Base-by-base conservation (phyloP, 2,329 filamentous ascomycete species). In the Didymella exigua region DNA sequence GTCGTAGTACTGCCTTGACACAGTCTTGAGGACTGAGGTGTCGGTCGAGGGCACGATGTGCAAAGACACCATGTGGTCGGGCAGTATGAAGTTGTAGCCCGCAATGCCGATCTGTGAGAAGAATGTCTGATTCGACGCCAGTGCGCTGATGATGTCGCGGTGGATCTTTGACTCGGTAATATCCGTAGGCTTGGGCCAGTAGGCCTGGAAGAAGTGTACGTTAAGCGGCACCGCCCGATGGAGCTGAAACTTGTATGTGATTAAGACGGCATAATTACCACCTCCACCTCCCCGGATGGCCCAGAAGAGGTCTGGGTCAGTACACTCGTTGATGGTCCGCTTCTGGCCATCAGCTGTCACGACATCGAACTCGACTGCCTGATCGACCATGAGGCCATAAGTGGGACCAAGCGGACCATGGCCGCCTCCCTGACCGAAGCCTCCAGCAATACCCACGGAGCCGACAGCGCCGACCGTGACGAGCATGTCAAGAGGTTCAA, bases 351-450 rank as follows among this genome's bases (percentile, higher is more conserved):
- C 69, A 5, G 71, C 68, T 5, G 71, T 72, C n/a, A 71, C 60
- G 8, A 74, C 66, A 9, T 74, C 68, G 31, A 73, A 73, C 30
- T 74, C 71, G 13, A 74, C 62, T 27, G 72, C 70, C 29, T 75
- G 64, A 54, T 74, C 71, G 5, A 73, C 71, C 68, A 72, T 74
- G 49, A 74, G 54, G 11, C 72, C 72, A 57, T 79, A 81, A 30
- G 77, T 72, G 33, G 77, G 77, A 11, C 79, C 78, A 33, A 86
- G 66, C 5, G 82, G 82, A 10, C 79, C 81, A 69, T 86, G 82
- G 0, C 84, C 84, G 26, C 82, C 84, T 7, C 80, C 83, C 36
- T 74, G 72, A 13, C 73, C 70, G 49, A 72, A 79, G 13, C 76
- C 71, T 45, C 71, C 71, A 9, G 69, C 78, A 63, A 83, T 74